Evolutionary conservation across 495 filamentous ascomycete genomes (phyloP).

Genomic region (Penicillium bialowiezense): DNA sequence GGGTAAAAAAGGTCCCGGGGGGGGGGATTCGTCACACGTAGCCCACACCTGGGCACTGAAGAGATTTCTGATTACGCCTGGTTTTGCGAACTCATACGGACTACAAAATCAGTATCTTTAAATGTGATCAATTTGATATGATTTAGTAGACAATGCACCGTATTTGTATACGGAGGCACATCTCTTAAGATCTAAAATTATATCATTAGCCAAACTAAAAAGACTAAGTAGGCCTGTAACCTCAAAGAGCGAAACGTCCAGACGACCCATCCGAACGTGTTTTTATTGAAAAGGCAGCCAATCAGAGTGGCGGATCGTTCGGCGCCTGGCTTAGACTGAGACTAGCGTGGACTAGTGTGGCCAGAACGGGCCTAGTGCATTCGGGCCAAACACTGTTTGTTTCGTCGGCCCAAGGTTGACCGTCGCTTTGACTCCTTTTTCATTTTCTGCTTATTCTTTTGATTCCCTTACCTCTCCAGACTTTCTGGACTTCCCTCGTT

Average conservation of each 20-base stretch:
- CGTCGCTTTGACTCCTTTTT: slow-evolving; percentile 12
- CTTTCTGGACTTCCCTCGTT: slow-evolving; percentile 10
- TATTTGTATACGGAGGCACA: too few species aligned
- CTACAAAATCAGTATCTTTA: too few species aligned
- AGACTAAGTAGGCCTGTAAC: neutral
- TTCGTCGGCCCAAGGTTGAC: neutral
- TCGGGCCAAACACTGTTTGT: slow-evolving; percentile 1
- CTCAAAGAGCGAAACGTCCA: neutral
- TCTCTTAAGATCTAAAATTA: neutral
- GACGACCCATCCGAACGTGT: slow-evolving; percentile 2
- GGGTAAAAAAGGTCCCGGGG: neutral
- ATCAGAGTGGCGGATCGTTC: neutral
- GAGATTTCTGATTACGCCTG: too few species aligned
- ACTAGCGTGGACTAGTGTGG: neutral
- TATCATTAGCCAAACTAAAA: neutral
- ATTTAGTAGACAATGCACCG: too few species aligned
- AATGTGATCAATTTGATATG: too few species aligned
- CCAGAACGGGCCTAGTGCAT: neutral
- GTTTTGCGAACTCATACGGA: too few species aligned
- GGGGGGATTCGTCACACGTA: neutral
- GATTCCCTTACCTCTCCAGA: neutral
- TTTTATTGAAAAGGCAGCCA: neutral
- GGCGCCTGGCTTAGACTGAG: slow-evolving; percentile 1
- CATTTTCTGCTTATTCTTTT: slow-evolving; percentile 1
- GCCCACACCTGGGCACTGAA: neutral